phyloP scores from a whole-genome alignment of 805 yeast species.

The Candida rishiriensis region DNA sequence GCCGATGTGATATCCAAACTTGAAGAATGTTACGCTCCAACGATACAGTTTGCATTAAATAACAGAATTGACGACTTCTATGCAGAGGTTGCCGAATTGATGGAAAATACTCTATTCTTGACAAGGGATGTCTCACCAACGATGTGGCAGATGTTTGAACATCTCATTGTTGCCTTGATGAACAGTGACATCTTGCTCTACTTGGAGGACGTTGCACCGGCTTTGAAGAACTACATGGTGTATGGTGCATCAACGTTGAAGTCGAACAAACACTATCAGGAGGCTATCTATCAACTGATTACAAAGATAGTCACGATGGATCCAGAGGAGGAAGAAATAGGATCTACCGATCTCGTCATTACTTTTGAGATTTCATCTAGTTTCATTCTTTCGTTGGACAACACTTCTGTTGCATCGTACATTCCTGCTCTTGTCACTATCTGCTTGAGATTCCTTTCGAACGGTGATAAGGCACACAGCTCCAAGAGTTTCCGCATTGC shows the following conservation, averaged over 20 bases:
- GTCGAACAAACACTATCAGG: conserved; percentile 41
- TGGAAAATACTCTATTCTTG: conserved; percentile 68
- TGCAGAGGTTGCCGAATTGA: conserved; percentile 76
- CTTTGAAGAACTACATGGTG: conserved; percentile 69
- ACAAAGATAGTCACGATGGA: conserved; percentile 33
- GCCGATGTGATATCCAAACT: conserved; percentile 59
- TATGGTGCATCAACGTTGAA: conserved; percentile 47
- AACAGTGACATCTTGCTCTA: conserved; percentile 56
- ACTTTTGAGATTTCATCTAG: conserved; percentile 65
- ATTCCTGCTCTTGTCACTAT: conserved; percentile 42
- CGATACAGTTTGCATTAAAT: conserved; percentile 60
- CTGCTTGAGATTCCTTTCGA: conserved; percentile 36
- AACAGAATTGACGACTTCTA: conserved; percentile 73
- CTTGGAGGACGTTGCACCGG: conserved; percentile 70
- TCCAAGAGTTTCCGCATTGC: conserved; percentile 33
- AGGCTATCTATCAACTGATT: conserved; percentile 49
- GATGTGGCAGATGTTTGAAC: conserved; percentile 70
- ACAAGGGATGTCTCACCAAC: conserved; percentile 56
- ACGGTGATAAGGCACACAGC: conserved; percentile 29
- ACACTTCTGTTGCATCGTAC: conserved; percentile 37
- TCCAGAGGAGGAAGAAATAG: conserved; percentile 35
- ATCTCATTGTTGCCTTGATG: conserved; percentile 34
- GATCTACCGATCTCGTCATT: conserved; percentile 50
- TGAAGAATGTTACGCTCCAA: conserved; percentile 73
- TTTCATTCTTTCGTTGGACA: conserved; percentile 53